Percentiles rank a stretch among this genome's conserved stretches.
Evolutionary conservation across 495 filamentous ascomycete genomes (phyloP).

Genomic region (Pseudevernia furfuracea): DNA sequence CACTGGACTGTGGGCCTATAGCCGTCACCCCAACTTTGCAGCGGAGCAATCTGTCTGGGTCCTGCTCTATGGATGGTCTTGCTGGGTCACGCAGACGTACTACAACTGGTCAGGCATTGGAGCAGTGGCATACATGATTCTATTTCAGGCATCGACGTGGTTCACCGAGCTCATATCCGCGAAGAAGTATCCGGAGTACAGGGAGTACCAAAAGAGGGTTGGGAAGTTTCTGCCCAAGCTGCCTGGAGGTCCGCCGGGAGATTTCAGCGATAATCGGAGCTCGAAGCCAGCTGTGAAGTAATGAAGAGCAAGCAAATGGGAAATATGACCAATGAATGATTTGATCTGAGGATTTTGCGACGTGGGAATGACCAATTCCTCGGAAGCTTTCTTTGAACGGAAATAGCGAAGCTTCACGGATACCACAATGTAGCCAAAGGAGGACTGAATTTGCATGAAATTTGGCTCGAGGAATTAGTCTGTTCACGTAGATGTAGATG

Average conservation of each 20-base stretch:
- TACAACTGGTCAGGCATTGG: slow-evolving; percentile 78
- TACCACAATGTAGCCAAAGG: not conserved
- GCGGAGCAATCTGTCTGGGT: slow-evolving; percentile 92
- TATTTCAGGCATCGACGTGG: slow-evolving; percentile 85
- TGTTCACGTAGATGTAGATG: not conserved
- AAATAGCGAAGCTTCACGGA: not conserved
- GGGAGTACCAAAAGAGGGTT: slow-evolving; percentile 71
- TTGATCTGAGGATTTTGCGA: not conserved
- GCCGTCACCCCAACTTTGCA: slow-evolving; percentile 88
- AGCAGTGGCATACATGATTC: slow-evolving; percentile 54
- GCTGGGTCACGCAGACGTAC: slow-evolving; percentile 57
- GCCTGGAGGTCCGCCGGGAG: slow-evolving; percentile 36
- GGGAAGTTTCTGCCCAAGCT: slow-evolving; percentile 72
- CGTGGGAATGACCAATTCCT: not conserved
- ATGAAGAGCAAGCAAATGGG: not conserved
- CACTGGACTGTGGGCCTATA: slow-evolving; percentile 75
- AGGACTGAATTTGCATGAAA: not conserved
- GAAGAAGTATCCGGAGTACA: slow-evolving; percentile 83
- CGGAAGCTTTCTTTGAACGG: not conserved
- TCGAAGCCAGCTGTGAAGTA: slow-evolving; percentile 10
- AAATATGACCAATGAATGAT: not conserved
- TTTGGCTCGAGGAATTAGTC: not conserved
- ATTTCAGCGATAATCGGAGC: slow-evolving; percentile 30
- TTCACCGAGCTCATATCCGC: slow-evolving; percentile 76
- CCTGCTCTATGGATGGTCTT: slow-evolving; percentile 76